Evolutionary conservation across 2,329 filamentous ascomycete species (phyloP).

Genomic region (Stagonosporopsis tanaceti): DNA sequence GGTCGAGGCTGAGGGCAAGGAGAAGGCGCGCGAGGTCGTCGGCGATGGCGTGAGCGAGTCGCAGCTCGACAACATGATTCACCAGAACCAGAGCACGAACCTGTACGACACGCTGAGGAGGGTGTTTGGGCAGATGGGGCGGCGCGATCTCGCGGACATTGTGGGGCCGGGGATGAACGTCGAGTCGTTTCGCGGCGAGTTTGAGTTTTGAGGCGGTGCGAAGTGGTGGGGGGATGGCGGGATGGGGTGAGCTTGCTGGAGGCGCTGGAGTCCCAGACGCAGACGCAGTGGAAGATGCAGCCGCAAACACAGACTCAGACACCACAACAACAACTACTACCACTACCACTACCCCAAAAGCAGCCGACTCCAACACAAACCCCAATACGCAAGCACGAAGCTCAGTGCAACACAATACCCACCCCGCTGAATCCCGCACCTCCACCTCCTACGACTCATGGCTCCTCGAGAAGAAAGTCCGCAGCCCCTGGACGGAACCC

Average conservation of each 20-base stretch:
- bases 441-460: conserved; percentile 24
- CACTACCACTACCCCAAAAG: too few relatives aligned
- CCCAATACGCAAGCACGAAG: background rate
- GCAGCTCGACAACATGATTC: conserved; percentile 84
- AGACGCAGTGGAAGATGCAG: background rate
- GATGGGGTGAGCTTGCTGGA: conserved; percentile 6
- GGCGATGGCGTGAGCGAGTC: conserved; percentile 68
- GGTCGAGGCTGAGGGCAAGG: conserved; percentile 83
- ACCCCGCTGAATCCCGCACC: background rate
- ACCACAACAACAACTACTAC: too few relatives aligned
- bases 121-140: conserved; percentile 96
- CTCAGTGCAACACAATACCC: too few relatives aligned
- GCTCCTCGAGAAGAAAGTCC: conserved; percentile 28
- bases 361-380: too few relatives aligned
- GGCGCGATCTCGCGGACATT: conserved; percentile 85
- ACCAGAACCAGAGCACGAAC: conserved; percentile 96
- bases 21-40: conserved; percentile 83
- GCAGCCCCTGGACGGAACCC: conserved; percentile 2
- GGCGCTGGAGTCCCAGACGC: background rate
- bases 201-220: conserved; percentile 73
- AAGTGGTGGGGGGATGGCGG: conserved; percentile 9
- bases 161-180: conserved; percentile 92
- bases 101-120: conserved; percentile 91
- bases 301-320: background rate
- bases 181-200: conserved; percentile 85